phyloP scores from a whole-genome alignment of 768 basidiomycete genomes.

The Rhizopogon salebrosus region DNA sequence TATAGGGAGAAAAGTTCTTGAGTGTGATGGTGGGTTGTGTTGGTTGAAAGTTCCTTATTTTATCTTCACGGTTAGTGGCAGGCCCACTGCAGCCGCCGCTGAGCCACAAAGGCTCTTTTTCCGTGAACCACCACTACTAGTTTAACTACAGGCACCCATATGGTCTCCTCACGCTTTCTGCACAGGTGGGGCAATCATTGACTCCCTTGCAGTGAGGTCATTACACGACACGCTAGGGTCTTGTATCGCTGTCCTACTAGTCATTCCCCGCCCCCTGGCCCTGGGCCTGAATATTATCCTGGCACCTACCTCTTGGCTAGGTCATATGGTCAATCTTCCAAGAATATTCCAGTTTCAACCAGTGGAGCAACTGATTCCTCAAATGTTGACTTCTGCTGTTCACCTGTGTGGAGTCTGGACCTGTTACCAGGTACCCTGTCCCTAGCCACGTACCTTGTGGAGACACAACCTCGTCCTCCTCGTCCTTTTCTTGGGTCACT shows the following conservation, averaged over 20 bases:
- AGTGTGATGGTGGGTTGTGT: background rate
- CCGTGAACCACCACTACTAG: background rate
- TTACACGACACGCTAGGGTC: background rate
- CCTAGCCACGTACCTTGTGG: background rate
- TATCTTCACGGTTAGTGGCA: conserved; percentile 1
- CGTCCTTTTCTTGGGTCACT: background rate
- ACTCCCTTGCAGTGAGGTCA: background rate
- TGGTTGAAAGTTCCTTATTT: conserved; percentile 3
- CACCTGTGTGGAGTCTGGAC: background rate
- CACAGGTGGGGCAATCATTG: background rate
- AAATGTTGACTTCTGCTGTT: background rate
- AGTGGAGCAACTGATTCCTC: background rate
- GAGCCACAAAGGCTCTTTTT: conserved; percentile 2
- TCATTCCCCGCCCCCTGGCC: background rate
- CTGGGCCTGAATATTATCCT: background rate
- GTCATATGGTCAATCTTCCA: background rate
- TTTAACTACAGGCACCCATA: too few species aligned
- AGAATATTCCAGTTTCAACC: background rate
- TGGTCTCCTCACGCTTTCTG: background rate
- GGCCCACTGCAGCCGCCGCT: background rate
- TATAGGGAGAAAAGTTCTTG: background rate
- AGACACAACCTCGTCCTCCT: background rate
- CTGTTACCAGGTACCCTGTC: background rate
- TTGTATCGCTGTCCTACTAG: background rate
- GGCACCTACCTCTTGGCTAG: background rate